Conservation (phyloP, 768 basidiomycete genomes). For the Tylopilus subfusipes region DNA sequence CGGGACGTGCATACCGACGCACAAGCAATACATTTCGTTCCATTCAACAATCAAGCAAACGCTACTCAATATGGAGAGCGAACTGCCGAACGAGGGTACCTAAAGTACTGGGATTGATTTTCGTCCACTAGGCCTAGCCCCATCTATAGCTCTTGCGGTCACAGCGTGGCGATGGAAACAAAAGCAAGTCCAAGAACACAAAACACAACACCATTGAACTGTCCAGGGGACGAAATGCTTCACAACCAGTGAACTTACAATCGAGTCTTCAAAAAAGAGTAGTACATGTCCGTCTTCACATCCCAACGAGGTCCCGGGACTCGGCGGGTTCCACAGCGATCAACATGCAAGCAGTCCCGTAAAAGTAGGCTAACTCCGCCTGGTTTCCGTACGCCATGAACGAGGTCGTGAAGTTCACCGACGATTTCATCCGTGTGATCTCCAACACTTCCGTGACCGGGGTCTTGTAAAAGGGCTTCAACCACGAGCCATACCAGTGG, state of each 20-base stretch:
- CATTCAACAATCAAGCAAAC: no score
- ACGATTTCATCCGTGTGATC: slow-evolving; percentile 10
- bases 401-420: not conserved
- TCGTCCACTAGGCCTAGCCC: no score
- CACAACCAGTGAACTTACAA: no score
- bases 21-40: no score
- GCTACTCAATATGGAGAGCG: no score
- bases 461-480: not conserved
- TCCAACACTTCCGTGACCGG: slow-evolving; percentile 9
- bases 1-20: no score
- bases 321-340: slow-evolving; percentile 1
- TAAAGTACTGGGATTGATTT: no score
- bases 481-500: not conserved
- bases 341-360: slow-evolving; percentile 17
- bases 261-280: not conserved
- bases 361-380: slow-evolving; percentile 2
- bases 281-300: not conserved
- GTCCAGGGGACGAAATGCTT: not conserved
- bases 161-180: no score
- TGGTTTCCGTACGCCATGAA: slow-evolving; percentile 6
- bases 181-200: not conserved
- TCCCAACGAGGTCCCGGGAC: not conserved
- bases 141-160: no score
- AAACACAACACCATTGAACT: not conserved
- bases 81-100: no score